phyloP scores from a whole-genome alignment of 2,329 filamentous ascomycete genomes.

The Penicillium sp. region DNA sequence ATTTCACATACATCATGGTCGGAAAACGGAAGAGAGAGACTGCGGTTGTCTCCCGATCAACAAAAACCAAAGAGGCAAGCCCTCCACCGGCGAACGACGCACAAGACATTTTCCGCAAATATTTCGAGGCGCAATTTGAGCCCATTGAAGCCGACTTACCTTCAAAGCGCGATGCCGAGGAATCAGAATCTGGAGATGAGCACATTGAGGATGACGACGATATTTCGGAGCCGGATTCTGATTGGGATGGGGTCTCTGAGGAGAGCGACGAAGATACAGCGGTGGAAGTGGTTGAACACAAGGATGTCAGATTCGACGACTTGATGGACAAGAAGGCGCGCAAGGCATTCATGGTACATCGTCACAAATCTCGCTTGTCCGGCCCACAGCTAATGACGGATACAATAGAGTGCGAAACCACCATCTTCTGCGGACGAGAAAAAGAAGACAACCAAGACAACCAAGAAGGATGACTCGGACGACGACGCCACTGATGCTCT shows the following conservation, averaged over 20 bases:
- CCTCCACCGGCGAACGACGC: constrained; percentile 43
- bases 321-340: constrained; percentile 68
- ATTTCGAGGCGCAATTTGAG: constrained; percentile 87
- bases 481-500: constrained; percentile 60
- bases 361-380: not conserved
- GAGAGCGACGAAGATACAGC: constrained; percentile 44
- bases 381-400: constrained; percentile 13
- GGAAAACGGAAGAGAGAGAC: constrained; percentile 55
- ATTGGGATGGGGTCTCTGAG: constrained; percentile 68
- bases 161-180: constrained; percentile 13
- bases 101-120: constrained; percentile 75
- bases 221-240: constrained; percentile 47
- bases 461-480: constrained; percentile 51
- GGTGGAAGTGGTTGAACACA: constrained; percentile 68
- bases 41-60: constrained; percentile 34
- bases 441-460: constrained; percentile 27
- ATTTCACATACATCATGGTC: constrained; percentile 38
- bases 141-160: constrained; percentile 65
- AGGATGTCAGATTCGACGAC: constrained; percentile 48
- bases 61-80: constrained; percentile 28
- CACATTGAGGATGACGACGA: constrained; percentile 34
- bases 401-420: constrained; percentile 50
- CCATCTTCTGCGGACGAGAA: constrained; percentile 40
- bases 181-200: constrained; percentile 27
- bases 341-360: constrained; percentile 75